These are phyloP conservation scores for Hypocreales sp. DNA, from an alignment of 2,329 filamentous ascomycete genomes.

Conservation along the genomic window DNA sequence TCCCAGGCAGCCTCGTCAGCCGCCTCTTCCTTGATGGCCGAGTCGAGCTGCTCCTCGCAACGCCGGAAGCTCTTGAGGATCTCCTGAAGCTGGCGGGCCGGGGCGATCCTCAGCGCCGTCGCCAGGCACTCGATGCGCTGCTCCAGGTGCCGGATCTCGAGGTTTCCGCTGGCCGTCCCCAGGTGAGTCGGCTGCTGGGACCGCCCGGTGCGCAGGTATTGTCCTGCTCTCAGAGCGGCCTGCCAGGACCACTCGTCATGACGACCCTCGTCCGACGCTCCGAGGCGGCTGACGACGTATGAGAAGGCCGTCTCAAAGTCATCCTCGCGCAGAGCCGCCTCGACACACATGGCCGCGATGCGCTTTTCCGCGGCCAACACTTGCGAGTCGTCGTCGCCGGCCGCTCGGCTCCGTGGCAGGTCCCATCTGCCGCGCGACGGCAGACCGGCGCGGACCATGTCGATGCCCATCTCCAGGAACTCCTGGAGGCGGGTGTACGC, in stretches of 20 bases:
- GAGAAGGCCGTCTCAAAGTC: constrained; percentile 81
- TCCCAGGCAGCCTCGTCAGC: constrained; percentile 59
- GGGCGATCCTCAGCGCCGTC: constrained; percentile 59
- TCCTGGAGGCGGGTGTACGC: constrained; percentile 64
- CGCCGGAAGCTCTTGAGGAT: constrained; percentile 61
- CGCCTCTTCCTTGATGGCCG: constrained; percentile 49
- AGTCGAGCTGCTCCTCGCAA: constrained; percentile 63
- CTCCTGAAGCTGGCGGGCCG: constrained; percentile 52
- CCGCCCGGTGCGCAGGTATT: constrained; percentile 43
- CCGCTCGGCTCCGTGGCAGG: neutral
- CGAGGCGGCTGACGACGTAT: constrained; percentile 59
- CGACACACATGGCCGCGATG: constrained; percentile 66
- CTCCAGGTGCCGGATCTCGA: constrained; percentile 55
- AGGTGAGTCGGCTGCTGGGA: constrained; percentile 43
- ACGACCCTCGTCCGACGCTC: constrained; percentile 10
- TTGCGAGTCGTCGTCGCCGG: constrained; percentile 12
- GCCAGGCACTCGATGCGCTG: constrained; percentile 70
- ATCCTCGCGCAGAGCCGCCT: constrained; percentile 59
- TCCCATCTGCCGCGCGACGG: constrained; percentile 5
- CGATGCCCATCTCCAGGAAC: constrained; percentile 51
- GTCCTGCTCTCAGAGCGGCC: constrained; percentile 63
- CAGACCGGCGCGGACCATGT: constrained; percentile 48
- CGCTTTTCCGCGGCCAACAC: constrained; percentile 40
- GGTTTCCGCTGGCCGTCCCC: constrained; percentile 42
- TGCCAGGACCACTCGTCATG: constrained; percentile 61